phyloP scores from a whole-genome alignment of 169 alveolate species.

The Plasmodium adleri region DNA sequence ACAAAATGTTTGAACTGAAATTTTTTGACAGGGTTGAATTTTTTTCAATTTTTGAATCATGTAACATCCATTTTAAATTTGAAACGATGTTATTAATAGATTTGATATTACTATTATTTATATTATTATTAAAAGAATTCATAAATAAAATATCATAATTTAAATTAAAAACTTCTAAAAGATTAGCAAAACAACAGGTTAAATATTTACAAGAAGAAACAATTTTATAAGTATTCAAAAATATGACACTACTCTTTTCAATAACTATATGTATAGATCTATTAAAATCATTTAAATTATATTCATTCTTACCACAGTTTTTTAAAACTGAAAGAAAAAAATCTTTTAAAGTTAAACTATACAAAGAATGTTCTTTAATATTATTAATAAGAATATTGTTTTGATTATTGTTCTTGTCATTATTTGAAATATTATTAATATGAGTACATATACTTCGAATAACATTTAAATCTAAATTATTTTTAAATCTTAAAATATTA shows the following conservation, averaged over 20 bases:
- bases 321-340: constrained; percentile 39
- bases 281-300: constrained; percentile 48
- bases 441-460: constrained; percentile 34
- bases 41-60: constrained; percentile 74
- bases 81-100: constrained; percentile 42
- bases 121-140: constrained; percentile 60
- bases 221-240: constrained; percentile 49
- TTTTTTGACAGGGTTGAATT: constrained; percentile 31
- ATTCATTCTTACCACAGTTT: constrained; percentile 55
- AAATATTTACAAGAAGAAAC: constrained; percentile 39
- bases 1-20: constrained; percentile 32
- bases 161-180: constrained; percentile 61
- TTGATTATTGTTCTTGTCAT: background rate
- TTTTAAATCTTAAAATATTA: constrained; percentile 67
- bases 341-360: constrained; percentile 45
- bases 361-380: background rate
- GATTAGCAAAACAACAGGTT: constrained; percentile 54
- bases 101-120: constrained; percentile 65
- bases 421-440: constrained; percentile 22
- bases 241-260: constrained; percentile 53
- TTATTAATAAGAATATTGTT: too few relatives aligned
- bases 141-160: constrained; percentile 51
- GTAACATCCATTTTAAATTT: constrained; percentile 70
- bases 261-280: constrained; percentile 12
- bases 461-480: constrained; percentile 42